Evolutionary conservation across 768 basidiomycete genomes (phyloP), one percentile per base, ranked within the genome.

Genomic region (Pleurotus salmoneostramineus): DNA sequence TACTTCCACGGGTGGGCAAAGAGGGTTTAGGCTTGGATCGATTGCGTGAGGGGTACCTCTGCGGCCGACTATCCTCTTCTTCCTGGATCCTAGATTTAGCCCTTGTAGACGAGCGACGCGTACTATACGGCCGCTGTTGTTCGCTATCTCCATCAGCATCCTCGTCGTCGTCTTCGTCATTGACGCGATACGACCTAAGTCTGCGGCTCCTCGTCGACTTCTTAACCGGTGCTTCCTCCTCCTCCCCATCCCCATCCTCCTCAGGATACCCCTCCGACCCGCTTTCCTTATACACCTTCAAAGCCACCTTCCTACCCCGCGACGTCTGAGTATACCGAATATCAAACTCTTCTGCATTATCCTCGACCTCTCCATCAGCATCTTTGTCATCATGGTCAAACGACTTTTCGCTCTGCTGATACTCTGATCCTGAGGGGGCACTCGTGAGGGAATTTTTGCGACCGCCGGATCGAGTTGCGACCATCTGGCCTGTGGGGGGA

Each of bases 401-500:
- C 3, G 76, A 78, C 61, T 75, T 76, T 50, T 80, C 80, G 56
- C 78, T 79, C 57, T 71, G 76, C 57, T 77, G 72, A 64, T 82
- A 83, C 64, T 80, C 79, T 3, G 80, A 81, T 15, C 78, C 79
- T 49, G 78, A 80, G 15, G 72, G 69, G 0, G 68, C 72, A 2
- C 57, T 57, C 43, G 71, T 67, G 21, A 66, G 68, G 11, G 74
- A 73, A n/a, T 68, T 68, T 10, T 64, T 67, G 33, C 70, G 73
- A 74, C 27, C 74, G 72, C 44, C 79, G 74, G 36, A 40, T 55
- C 21, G 21, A 12, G 52, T 40, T 47, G 71, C 69, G 21, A 66
- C 58, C 61, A 65, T 65, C 47, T 62, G 54, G 46, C 59, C 52
- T 56, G 64, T 64, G 12, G 67, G 59, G 31, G 70, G 72, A 43